Evolutionary conservation across 2,329 filamentous ascomycete species (phyloP).

Genomic region (Trichoderma polysporum): DNA sequence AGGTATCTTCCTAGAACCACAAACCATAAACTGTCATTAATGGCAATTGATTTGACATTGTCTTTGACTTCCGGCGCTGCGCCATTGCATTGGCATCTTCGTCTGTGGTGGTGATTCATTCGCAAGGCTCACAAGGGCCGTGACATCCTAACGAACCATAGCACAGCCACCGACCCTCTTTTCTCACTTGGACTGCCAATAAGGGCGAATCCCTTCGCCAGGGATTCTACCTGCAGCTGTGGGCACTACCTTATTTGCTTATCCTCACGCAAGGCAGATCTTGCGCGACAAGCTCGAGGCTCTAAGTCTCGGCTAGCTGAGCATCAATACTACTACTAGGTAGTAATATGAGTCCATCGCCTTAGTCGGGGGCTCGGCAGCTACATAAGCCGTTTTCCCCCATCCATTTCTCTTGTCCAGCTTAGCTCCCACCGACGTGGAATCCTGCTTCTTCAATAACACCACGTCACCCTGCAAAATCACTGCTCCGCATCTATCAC

Average conservation of each 20-base stretch:
- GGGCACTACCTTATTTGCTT: constrained; percentile 17
- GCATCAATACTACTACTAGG: not conserved
- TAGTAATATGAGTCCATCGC: not conserved
- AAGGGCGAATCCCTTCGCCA: not conserved
- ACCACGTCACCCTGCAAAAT: not conserved
- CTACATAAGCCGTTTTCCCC: constrained; percentile 8
- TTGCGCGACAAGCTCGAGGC: constrained; percentile 2
- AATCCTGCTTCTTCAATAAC: not conserved
- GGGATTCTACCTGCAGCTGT: not conserved
- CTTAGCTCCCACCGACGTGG: not conserved
- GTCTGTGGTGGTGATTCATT: not conserved
- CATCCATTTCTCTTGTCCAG: not conserved
- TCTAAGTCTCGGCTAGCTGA: not conserved
- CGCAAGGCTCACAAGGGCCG: constrained; percentile 2
- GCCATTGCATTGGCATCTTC: constrained; percentile 5
- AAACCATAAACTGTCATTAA: not conserved
- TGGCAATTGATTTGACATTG: not conserved
- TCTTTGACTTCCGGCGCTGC: not conserved
- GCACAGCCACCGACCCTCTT: constrained; percentile 19
- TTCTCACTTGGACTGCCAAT: not conserved
- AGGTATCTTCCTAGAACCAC: not conserved
- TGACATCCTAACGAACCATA: not conserved
- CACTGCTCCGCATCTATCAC: not conserved
- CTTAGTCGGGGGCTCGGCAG: not conserved
- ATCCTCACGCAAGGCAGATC: constrained; percentile 20